A percentile compares a stretch with the other conserved stretches of the same genome.
These are phyloP conservation scores for baker's yeast (Saccharomyces cerevisiae) DNA, from an alignment of 805 yeast species.

Conservation along the genomic window DNA sequence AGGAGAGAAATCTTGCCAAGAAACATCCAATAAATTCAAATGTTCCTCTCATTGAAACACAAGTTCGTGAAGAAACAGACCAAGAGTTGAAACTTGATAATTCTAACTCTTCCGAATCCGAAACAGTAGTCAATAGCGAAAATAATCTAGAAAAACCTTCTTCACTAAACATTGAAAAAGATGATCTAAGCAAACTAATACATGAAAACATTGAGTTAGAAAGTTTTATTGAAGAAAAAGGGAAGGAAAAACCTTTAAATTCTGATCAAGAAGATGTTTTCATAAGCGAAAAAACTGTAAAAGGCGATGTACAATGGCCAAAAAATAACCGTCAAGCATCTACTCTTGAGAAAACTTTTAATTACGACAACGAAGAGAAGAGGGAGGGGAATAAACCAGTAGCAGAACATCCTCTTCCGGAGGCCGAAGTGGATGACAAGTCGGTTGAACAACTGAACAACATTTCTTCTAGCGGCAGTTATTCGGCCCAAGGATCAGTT, in stretches of 20 bases:
- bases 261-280: background rate
- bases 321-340: background rate
- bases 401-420: background rate
- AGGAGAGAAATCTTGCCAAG: background rate
- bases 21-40: background rate
- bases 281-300: background rate
- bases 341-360: background rate
- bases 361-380: background rate
- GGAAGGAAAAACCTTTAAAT: background rate
- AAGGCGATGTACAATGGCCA: background rate
- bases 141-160: background rate
- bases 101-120: background rate
- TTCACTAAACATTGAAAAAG: background rate
- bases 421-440: background rate
- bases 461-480: background rate
- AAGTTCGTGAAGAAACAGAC: constrained; percentile 22
- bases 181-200: background rate
- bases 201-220: background rate
- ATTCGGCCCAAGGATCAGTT: background rate
- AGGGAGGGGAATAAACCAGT: background rate
- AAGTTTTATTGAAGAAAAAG: constrained; percentile 1
- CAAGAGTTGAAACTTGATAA: constrained; percentile 15
- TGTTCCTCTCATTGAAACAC: constrained; percentile 16
- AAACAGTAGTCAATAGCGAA: background rate
- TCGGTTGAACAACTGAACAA: background rate